Base-by-base conservation (phyloP, 192 early-diverging fungal genomes). In the Geranomyces michiganensis region DNA sequence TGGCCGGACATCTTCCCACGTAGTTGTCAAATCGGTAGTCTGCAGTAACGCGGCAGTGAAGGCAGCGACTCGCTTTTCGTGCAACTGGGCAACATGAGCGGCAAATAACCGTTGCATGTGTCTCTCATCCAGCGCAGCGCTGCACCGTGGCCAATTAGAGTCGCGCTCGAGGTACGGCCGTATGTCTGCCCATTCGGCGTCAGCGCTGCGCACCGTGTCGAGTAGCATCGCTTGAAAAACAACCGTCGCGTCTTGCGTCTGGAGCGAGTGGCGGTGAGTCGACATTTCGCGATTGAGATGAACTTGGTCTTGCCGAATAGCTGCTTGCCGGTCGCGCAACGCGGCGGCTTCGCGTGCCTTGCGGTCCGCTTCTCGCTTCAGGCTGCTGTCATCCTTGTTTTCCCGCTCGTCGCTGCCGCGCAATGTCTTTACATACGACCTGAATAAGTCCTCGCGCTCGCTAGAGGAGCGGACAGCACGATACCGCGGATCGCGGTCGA, bases 391-490 rank as follows among this genome's bases (percentile, higher is more conserved):
- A 43, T 81, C 76, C 9, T 75, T 68, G 3, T 8, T 60, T 60
- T 60, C 58, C 30, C 29, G 29, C 31, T 29, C 15, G 7, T 17
- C 17, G 8, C 29, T 4, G 3, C 58, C 12, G 5, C 58, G 21
- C 78, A 76, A 6, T 84, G 62, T 51, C 77, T 78, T 10, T 76
- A 78, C 32, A 85, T 70, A 65, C 47, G 90, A 84, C 41, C 88
- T 73, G 65, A 93, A 93, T 49, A 90, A 59, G 36, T 86, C 86
- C 75, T 93, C 92, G 14, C 92, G 78, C 47, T 87, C 76, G 14
- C 63, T 78, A n/a, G 86, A 87, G 30, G 82, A 84, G 19, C 81
- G 82, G 26, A 93, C 75, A 4, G 86, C 91, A 22, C 82, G 76
- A 67, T 90, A 92, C 13, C 90, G 77, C 41, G 76, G 68, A 65